These are phyloP conservation scores for Tuber borchii DNA, from an alignment of 495 filamentous ascomycete genomes.

Conservation along the genomic window DNA sequence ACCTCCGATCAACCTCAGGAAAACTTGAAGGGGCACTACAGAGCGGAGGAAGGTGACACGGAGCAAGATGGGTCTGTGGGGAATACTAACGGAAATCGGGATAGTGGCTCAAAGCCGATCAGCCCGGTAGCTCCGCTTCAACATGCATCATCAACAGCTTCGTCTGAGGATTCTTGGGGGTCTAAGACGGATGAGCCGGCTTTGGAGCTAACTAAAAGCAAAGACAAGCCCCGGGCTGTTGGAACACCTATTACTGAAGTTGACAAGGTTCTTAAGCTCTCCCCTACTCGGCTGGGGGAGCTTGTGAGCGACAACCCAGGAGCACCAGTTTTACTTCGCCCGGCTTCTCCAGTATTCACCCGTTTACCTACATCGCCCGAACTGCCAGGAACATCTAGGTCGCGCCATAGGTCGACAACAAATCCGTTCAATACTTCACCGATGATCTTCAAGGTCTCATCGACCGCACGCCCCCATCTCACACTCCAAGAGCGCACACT, in stretches of 20 bases:
- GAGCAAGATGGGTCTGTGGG: not conserved
- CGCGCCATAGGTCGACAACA: conserved; percentile 21
- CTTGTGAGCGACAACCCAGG: conserved; percentile 22
- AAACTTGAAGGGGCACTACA: not conserved
- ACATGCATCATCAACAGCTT: conserved; percentile 7
- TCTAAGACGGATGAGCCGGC: conserved; percentile 20
- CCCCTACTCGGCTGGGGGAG: conserved; percentile 25
- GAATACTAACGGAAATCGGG: not conserved
- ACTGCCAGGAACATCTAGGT: not conserved
- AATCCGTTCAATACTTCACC: conserved; percentile 26
- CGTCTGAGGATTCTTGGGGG: conserved; percentile 24
- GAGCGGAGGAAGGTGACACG: not conserved
- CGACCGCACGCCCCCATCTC: conserved; percentile 11
- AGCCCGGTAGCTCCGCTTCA: conserved; percentile 9
- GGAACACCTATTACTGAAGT: conserved; percentile 3
- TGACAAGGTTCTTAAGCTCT: conserved; percentile 28
- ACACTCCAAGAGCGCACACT: conserved; percentile 22
- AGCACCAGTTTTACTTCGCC: conserved; percentile 14
- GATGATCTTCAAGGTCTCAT: conserved; percentile 11
- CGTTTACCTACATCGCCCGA: conserved; percentile 5
- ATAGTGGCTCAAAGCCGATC: not conserved
- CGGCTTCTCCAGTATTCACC: conserved; percentile 12
- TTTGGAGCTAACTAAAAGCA: conserved; percentile 14
- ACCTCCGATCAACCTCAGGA: not conserved
- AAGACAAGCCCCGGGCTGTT: conserved; percentile 1